Evolutionary conservation across 495 filamentous ascomycete species (phyloP).

Genomic region (Aspergillus cavernicola): DNA sequence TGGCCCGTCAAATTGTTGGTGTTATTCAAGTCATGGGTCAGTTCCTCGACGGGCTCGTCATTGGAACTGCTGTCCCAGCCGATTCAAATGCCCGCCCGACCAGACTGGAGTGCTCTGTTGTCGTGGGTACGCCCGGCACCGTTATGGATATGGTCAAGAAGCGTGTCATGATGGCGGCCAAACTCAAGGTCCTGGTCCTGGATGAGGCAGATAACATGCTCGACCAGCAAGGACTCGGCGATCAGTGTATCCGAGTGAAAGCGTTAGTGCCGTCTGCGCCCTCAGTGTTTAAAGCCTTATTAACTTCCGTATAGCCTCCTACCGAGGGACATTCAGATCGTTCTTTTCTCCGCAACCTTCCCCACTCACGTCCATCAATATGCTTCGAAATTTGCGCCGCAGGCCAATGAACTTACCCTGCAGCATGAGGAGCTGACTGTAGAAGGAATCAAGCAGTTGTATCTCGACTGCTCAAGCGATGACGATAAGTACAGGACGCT

Average conservation of each 20-base stretch:
- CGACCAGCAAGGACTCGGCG: constrained; percentile 89
- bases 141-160: constrained; percentile 79
- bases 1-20: constrained; percentile 88
- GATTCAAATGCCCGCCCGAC: constrained; percentile 58
- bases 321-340: constrained; percentile 68
- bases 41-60: constrained; percentile 66
- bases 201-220: constrained; percentile 98
- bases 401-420: constrained; percentile 83
- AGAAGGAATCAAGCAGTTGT: constrained; percentile 94
- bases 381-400: constrained; percentile 73
- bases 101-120: constrained; percentile 64
- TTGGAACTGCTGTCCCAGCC: constrained; percentile 77
- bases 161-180: constrained; percentile 58
- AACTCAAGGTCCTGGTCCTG: constrained; percentile 75
- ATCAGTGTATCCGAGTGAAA: constrained; percentile 90
- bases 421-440: constrained; percentile 89
- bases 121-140: constrained; percentile 94
- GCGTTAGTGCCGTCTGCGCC: constrained; percentile 48
- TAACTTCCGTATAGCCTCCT: constrained; percentile 53
- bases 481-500: constrained; percentile 82
- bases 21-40: constrained; percentile 78
- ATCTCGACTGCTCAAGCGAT: constrained; percentile 81
- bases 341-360: constrained; percentile 97
- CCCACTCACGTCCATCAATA: constrained; percentile 77
- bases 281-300: constrained; percentile 1